Conservation (phyloP, 1,284 basidiomycete species). For the Vanrija sp. region DNA sequence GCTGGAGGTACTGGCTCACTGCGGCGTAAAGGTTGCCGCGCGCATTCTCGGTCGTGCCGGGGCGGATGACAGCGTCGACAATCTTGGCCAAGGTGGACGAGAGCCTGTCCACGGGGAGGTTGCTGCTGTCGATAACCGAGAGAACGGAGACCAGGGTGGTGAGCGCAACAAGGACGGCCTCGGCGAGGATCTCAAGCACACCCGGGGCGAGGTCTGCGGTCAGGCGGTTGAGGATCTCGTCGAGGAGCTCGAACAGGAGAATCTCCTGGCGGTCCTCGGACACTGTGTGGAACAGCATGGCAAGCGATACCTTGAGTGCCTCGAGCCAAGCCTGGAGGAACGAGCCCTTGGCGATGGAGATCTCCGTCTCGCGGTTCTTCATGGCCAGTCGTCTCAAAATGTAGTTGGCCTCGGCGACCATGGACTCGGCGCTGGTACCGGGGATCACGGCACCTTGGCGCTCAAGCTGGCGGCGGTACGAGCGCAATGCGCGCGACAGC, state of each 20-base stretch:
- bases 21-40: conserved; percentile 95
- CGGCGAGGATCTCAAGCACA: conserved; percentile 74
- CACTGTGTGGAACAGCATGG: conserved; percentile 71
- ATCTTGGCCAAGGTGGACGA: conserved; percentile 70
- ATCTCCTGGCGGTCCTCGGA: conserved; percentile 74
- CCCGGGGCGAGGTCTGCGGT: conserved; percentile 59
- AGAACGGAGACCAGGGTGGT: conserved; percentile 76
- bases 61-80: conserved; percentile 70
- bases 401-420: conserved; percentile 67
- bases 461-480: conserved; percentile 61
- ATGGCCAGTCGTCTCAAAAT: conserved; percentile 75
- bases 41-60: conserved; percentile 77
- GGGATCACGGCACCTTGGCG: conserved; percentile 65
- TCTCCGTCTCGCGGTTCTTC: conserved; percentile 80
- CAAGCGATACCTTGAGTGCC: conserved; percentile 73
- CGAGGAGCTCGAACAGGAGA: conserved; percentile 81
- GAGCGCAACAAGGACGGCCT: conserved; percentile 72
- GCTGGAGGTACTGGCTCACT: conserved; percentile 79
- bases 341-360: conserved; percentile 64
- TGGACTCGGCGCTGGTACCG: conserved; percentile 61
- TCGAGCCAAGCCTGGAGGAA: conserved; percentile 79
- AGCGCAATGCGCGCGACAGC: conserved; percentile 62
- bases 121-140: conserved; percentile 56
- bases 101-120: conserved; percentile 74
- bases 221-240: conserved; percentile 57